Evolutionary conservation across 208 protist species (phyloP), one percentile per base, ranked within the genome.

Genomic region (Histomonas meleagridis): DNA sequence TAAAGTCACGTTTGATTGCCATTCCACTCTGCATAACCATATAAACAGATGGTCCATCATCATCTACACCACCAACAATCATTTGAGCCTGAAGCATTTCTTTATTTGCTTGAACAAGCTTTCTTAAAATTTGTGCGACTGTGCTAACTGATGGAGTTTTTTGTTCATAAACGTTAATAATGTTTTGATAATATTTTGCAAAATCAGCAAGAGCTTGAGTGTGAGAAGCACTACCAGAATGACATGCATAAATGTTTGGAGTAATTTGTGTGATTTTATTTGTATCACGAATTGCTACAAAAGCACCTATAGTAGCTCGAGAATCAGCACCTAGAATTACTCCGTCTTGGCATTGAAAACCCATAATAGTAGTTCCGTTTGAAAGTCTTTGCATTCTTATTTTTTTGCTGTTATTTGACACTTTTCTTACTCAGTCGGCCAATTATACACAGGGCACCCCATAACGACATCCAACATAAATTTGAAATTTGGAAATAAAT

Each of bases 251-350:
- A 70, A 91, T 91, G 43, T 91, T 2, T 38, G 49, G 53, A 21
- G 32, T 43, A 28, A 91, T 60, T 55, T 65, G 38, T 49, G 86
- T 65, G 53, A 91, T 91, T 65, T 91, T 91, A 65, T 91, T 65
- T 53, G 43, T 91, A 65, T 38, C 49, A 35, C 86, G 49, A 18
- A 28, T 91, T 46, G 53, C 26, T 49, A 91, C 40, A 28, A 51
- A 70, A 70, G 21, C 9, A 32, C 86, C 86, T 5, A 18, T 49
- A 35, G n/a, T 91, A 23, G 86, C 40, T 46, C 86, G 0, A 46
- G 86, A 69, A 65, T 91, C 86, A 48, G 86, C 53, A 14, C n/a
- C 49, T 40, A 91, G 43, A 16, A 91, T 32, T 49, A 91, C 86
- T 21, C 86, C 86, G 26, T 65, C 86, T 69, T 35, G 32, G 40